Evolutionary conservation across 768 basidiomycete genomes (phyloP).

Genomic region (Russula lepida): DNA sequence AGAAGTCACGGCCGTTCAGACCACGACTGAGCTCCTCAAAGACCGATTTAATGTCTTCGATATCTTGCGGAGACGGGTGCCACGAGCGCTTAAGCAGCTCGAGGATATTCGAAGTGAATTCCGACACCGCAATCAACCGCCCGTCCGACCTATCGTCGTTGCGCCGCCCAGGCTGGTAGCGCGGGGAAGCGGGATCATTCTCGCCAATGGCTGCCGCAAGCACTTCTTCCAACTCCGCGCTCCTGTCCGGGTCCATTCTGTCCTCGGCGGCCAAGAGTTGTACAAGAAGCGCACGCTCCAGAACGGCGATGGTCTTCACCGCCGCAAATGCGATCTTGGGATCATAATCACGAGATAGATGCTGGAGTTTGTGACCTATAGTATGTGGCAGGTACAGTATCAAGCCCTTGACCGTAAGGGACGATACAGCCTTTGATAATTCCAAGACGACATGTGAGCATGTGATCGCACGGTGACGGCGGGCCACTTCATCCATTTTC

Average conservation of each 20-base stretch:
- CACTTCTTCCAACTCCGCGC: neutral
- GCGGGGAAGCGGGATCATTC: neutral
- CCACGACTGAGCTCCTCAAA: neutral
- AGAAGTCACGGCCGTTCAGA: neutral
- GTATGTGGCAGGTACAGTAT: neutral
- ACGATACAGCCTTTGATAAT: neutral
- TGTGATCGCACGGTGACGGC: constrained; percentile 8
- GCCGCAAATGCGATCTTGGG: constrained; percentile 1
- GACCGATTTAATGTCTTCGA: neutral
- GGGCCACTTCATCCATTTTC: constrained; percentile 3
- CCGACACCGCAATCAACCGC: neutral
- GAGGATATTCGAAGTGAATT: neutral
- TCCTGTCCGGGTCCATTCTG: neutral
- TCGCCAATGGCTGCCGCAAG: neutral
- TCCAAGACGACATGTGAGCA: constrained; percentile 10
- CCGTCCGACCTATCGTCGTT: neutral
- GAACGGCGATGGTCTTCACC: neutral
- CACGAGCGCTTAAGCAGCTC: neutral
- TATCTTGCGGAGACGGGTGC: neutral
- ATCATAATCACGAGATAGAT: neutral
- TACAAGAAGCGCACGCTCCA: neutral
- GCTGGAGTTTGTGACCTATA: neutral
- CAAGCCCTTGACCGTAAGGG: neutral
- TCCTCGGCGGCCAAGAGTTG: neutral
- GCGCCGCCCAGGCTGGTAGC: neutral